These are phyloP conservation scores for Porcisia deanei DNA, from an alignment of 208 protist genomes.

Conservation along the genomic window DNA sequence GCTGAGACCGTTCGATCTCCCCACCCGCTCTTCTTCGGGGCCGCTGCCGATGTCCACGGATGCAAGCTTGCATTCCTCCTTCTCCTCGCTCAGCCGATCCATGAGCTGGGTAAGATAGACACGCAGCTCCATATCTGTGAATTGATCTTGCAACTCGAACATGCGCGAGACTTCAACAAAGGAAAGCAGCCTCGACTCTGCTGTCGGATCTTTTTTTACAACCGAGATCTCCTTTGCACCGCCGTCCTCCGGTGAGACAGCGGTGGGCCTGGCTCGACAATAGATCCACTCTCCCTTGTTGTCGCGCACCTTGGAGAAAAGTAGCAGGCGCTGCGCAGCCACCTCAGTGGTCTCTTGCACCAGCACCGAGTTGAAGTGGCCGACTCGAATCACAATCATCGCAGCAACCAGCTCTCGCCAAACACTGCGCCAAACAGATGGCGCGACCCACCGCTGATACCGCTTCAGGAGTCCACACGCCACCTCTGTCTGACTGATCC, in stretches of 20 bases:
- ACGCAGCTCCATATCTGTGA: slow-evolving; percentile 18
- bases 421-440: slow-evolving; percentile 20
- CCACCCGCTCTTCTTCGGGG: not conserved
- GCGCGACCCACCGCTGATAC: slow-evolving; percentile 20
- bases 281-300: slow-evolving; percentile 28
- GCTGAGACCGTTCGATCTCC: not conserved
- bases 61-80: not conserved
- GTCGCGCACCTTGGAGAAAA: slow-evolving; percentile 24
- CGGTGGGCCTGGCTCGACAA: not conserved
- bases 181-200: not conserved
- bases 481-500: slow-evolving; percentile 5
- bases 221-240: not conserved
- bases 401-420: not conserved
- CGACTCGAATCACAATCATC: not conserved
- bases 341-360: not conserved
- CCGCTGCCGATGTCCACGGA: not conserved
- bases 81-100: slow-evolving; percentile 9
- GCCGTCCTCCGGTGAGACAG: not conserved
- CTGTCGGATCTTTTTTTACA: too few relatives aligned
- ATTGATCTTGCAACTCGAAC: slow-evolving; percentile 13
- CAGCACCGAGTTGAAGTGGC: not conserved
- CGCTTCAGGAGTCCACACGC: slow-evolving; percentile 8
- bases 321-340: slow-evolving; percentile 7
- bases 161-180: slow-evolving; percentile 4
- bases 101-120: slow-evolving; percentile 22